phyloP scores from a whole-genome alignment of 2,329 filamentous ascomycete genomes.

The Ascochyta viciae-villosae region DNA sequence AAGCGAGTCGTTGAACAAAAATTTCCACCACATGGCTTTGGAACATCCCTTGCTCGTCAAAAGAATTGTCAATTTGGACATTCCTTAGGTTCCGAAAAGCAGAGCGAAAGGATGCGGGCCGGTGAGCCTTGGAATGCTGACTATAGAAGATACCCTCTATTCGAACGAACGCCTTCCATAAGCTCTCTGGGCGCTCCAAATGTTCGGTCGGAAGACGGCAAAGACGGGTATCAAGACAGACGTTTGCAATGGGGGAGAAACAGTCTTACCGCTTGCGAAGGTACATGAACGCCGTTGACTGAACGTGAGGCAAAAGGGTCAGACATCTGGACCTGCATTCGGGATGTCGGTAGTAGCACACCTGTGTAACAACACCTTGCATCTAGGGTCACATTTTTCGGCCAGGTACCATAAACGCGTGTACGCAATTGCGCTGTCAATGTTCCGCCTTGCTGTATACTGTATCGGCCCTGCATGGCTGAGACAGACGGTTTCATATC shows the following conservation, averaged over 20 bases:
- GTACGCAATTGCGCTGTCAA: slow-evolving; percentile 25
- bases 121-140: slow-evolving; percentile 27
- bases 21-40: slow-evolving; percentile 23
- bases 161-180: neutral
- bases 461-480: slow-evolving; percentile 25
- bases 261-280: neutral
- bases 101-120: slow-evolving; percentile 17
- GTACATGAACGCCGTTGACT: slow-evolving; percentile 8
- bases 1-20: slow-evolving; percentile 29
- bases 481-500: slow-evolving; percentile 33
- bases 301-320: slow-evolving; percentile 13
- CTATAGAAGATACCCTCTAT: neutral
- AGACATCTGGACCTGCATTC: slow-evolving; percentile 20
- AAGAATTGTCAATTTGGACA: slow-evolving; percentile 35
- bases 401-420: slow-evolving; percentile 36
- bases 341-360: slow-evolving; percentile 12
- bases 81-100: slow-evolving; percentile 30
- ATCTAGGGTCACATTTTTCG: slow-evolving; percentile 38
- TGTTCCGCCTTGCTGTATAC: slow-evolving; percentile 27
- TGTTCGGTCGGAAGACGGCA: neutral
- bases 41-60: slow-evolving; percentile 42
- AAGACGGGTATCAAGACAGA: neutral
- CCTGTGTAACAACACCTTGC: slow-evolving; percentile 41
- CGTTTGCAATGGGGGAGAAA: neutral
- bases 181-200: neutral